These are phyloP conservation scores for Beauveria bassiana DNA, from an alignment of 2,329 filamentous ascomycete species.

Conservation along the genomic window DNA sequence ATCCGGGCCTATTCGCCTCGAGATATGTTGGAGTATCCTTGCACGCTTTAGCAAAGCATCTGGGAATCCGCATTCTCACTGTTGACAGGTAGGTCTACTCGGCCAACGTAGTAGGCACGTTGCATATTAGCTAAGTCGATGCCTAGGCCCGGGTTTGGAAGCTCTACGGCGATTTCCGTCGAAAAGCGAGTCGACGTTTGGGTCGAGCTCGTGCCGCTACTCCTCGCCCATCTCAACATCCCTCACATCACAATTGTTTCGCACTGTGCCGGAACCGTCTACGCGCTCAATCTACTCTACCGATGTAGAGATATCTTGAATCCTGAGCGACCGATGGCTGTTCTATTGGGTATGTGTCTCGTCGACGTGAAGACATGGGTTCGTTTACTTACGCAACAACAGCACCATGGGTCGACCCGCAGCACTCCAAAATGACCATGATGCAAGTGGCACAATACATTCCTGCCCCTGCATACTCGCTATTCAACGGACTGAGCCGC, in stretches of 20 bases:
- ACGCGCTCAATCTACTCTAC: conserved; percentile 22
- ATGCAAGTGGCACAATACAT: conserved; percentile 9
- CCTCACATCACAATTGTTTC: conserved; percentile 22
- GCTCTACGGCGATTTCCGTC: conserved; percentile 15
- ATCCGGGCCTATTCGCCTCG: conserved; percentile 23
- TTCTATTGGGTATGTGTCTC: conserved; percentile 14
- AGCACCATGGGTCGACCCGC: conserved; percentile 14
- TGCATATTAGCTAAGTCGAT: conserved; percentile 15
- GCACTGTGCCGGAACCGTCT: conserved; percentile 26
- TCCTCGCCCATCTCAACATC: conserved; percentile 27
- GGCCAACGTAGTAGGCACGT: neutral
- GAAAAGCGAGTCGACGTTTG: conserved; percentile 17
- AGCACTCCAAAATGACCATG: conserved; percentile 10
- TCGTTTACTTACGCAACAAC: neutral
- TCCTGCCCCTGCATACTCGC: neutral
- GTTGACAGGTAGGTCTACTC: conserved; percentile 19
- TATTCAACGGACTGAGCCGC: conserved; percentile 6
- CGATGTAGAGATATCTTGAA: conserved; percentile 20
- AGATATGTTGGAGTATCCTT: conserved; percentile 23
- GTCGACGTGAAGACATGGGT: neutral
- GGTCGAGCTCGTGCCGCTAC: conserved; percentile 23
- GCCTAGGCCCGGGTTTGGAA: conserved; percentile 21
- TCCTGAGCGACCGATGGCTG: conserved; percentile 17
- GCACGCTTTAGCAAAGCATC: conserved; percentile 23
- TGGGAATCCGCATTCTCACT: conserved; percentile 25